phyloP scores from a whole-genome alignment of 129 eudicot genomes.

The Calendula officinalis region DNA sequence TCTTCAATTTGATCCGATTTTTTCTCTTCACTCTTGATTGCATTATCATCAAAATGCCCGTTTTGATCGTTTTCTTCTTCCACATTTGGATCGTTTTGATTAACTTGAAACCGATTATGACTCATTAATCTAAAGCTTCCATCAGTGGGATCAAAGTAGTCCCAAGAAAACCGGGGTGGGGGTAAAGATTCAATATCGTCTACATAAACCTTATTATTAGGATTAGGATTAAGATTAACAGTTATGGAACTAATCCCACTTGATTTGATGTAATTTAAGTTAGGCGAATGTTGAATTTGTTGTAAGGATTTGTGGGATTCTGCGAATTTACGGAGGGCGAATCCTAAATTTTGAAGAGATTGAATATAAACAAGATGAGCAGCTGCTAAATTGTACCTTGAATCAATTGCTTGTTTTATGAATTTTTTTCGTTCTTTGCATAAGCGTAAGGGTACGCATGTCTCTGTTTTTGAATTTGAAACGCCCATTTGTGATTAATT shows the following conservation, averaged over 20 bases:
- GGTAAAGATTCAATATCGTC: slow-evolving; percentile 41
- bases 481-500: slow-evolving; percentile 49
- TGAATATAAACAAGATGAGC: slow-evolving; percentile 76
- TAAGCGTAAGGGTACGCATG: slow-evolving; percentile 57
- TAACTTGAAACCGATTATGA: slow-evolving; percentile 29
- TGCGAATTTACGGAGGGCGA: slow-evolving; percentile 65
- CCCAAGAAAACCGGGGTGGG: slow-evolving; percentile 67
- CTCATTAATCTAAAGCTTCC: slow-evolving; percentile 81
- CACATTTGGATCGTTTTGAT: slow-evolving; percentile 25
- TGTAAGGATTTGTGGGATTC: slow-evolving; percentile 50
- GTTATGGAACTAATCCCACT: slow-evolving; percentile 43
- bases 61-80: slow-evolving; percentile 20
- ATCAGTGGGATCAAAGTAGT: slow-evolving; percentile 69
- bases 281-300: slow-evolving; percentile 33
- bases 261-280: slow-evolving; percentile 61
- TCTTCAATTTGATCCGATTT: slow-evolving; percentile 18
- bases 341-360: slow-evolving; percentile 64
- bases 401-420: slow-evolving; percentile 80
- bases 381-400: slow-evolving; percentile 80
- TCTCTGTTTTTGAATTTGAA: slow-evolving; percentile 64
- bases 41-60: slow-evolving; percentile 23
- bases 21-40: slow-evolving; percentile 28
- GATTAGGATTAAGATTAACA: slow-evolving; percentile 36
- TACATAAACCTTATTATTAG: slow-evolving; percentile 41
- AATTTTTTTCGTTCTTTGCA: slow-evolving; percentile 69